Evolutionary conservation across 2,329 filamentous ascomycete species (phyloP).

Genomic region (Dactylonectria macrodidyma): DNA sequence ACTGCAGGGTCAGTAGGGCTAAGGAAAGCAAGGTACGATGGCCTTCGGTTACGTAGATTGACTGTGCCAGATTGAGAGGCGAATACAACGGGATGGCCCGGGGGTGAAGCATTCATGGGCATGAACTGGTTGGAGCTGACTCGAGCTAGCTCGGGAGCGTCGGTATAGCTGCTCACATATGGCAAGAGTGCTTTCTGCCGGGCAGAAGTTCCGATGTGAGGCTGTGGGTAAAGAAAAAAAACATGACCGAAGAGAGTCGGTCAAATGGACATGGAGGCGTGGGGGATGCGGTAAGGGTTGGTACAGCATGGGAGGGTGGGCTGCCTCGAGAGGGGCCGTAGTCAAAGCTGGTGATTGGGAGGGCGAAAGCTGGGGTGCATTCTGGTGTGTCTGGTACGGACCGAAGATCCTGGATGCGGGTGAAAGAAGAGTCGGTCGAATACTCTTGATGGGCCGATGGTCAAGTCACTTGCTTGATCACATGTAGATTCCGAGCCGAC

Average conservation of each 20-base stretch:
- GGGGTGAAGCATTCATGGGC: slow-evolving; percentile 7
- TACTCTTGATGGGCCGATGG: slow-evolving; percentile 26
- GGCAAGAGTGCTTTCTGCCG: slow-evolving; percentile 17
- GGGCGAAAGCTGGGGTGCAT: slow-evolving; percentile 45
- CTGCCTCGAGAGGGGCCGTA: slow-evolving; percentile 11
- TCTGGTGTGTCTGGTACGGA: slow-evolving; percentile 43
- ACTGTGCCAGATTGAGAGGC: neutral
- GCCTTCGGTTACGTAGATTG: neutral
- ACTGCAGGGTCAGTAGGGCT: neutral
- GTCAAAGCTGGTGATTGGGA: slow-evolving; percentile 35
- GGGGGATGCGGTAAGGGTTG: slow-evolving; percentile 23
- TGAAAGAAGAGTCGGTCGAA: slow-evolving; percentile 29
- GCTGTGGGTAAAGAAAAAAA: slow-evolving; percentile 15
- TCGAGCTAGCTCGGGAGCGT: neutral
- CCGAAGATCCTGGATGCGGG: slow-evolving; percentile 45
- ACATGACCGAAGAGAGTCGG: neutral
- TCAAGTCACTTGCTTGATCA: slow-evolving; percentile 22
- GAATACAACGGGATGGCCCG: slow-evolving; percentile 11
- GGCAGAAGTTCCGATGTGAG: slow-evolving; percentile 26
- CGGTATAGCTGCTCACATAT: slow-evolving; percentile 9
- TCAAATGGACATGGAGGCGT: slow-evolving; percentile 13
- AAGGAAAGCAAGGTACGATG: neutral
- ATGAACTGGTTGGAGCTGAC: neutral
- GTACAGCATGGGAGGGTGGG: slow-evolving; percentile 8
- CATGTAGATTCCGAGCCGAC: slow-evolving; percentile 24